Percentiles rank a stretch among this genome's conserved stretches.
Conservation (phyloP, 305 asterid species). For the Fraxinus floribunda region DNA sequence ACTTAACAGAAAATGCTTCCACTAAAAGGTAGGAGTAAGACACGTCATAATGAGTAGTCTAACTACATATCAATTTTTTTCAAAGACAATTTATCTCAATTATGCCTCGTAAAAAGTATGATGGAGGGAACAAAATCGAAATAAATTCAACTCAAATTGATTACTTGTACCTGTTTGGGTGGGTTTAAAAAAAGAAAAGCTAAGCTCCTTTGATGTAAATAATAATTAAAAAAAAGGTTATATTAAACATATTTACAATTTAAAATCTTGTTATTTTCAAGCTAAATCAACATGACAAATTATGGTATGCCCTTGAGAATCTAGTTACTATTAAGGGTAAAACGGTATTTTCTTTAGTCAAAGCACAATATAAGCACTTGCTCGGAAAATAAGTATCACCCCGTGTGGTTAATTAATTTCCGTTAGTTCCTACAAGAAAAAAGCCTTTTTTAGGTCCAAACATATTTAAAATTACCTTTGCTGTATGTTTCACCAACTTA, state of each 20-base stretch:
- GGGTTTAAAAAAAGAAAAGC: not conserved
- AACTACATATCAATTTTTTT: not conserved
- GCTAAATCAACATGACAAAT: not conserved
- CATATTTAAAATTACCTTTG: not conserved
- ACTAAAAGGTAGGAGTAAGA: not conserved
- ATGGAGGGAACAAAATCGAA: not conserved
- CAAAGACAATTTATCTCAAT: not conserved
- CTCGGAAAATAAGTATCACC: not conserved
- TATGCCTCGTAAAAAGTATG: not conserved
- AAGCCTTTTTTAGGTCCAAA: not conserved
- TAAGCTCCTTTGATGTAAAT: not conserved
- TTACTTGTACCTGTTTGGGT: not conserved
- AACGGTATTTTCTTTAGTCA: not conserved
- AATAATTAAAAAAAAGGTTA: not conserved
- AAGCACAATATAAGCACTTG: not conserved
- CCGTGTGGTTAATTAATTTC: not conserved
- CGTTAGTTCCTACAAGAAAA: not conserved
- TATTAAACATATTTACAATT: not conserved
- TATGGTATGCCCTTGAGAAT: not conserved
- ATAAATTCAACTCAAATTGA: not conserved
- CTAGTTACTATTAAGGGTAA: not conserved
- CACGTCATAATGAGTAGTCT: not conserved
- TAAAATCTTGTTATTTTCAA: not conserved
- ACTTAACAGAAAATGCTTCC: not conserved
- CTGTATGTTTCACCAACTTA: not conserved